phyloP scores from a whole-genome alignment of 352 stramenopile species.

The Blastocystis sp. region DNA sequence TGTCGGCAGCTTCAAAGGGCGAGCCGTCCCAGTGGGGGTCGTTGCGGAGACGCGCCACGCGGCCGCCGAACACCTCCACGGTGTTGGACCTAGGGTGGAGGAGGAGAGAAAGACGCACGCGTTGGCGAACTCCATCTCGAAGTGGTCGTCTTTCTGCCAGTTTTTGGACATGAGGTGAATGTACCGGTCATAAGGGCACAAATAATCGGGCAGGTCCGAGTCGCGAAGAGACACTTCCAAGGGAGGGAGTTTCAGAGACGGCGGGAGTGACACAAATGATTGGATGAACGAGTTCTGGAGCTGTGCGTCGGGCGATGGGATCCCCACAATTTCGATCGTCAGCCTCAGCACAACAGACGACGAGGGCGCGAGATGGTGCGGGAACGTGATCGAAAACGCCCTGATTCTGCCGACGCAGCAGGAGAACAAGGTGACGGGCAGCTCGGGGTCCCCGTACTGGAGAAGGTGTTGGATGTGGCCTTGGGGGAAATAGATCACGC shows the following conservation, averaged over 20 bases:
- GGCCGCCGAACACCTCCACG: neutral
- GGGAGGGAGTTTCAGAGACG: neutral
- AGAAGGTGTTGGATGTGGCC: constrained; percentile 67
- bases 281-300: neutral
- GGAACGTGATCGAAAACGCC: constrained; percentile 64
- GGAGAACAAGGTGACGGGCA: constrained; percentile 5
- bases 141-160: constrained; percentile 40
- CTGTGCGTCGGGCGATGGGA: neutral
- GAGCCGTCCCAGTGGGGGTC: constrained; percentile 18
- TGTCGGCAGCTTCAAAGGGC: constrained; percentile 34
- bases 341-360: constrained; percentile 50
- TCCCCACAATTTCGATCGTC: constrained; percentile 43
- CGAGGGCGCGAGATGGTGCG: constrained; percentile 33
- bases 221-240: constrained; percentile 69
- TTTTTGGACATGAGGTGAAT: neutral
- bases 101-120: neutral
- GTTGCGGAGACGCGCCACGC: constrained; percentile 8
- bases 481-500: constrained; percentile 71
- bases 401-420: constrained; percentile 55
- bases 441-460: constrained; percentile 37
- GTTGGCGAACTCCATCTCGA: constrained; percentile 64
- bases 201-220: constrained; percentile 70
- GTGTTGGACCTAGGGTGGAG: neutral
- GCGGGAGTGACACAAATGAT: constrained; percentile 5
- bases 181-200: constrained; percentile 47